Base-by-base conservation (phyloP, 2,329 filamentous ascomycete genomes). In the Alternaria sp. region DNA sequence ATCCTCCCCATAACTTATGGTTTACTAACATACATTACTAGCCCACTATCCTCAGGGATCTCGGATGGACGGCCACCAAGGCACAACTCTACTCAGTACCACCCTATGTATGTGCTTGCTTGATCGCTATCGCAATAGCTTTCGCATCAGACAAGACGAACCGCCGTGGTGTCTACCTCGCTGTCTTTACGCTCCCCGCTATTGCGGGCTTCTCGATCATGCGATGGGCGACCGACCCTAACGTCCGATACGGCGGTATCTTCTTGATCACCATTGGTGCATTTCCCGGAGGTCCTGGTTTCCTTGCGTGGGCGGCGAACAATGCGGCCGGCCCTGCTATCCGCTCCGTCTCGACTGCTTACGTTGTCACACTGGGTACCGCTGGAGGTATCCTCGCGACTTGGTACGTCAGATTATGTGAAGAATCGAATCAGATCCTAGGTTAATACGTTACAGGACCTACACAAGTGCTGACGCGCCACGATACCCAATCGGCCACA, bases 401-500 rank as follows among this genome's bases (percentile, higher is more conserved):
- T 75, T 87, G 77, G 76, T 78, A 72, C 51, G 71, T 61, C 26
- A 15, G 20, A 18, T 23, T 3, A 23, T 6, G 5, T 18, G 18
- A 6, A 23, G 7, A 6, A 37, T 9, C 3, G 20, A 20, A 20
- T 5, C 20, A 23, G 10, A 25, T 18, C 37, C 37, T 18, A 11
- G 18, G 88, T 87, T 76, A 96, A 97, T 50, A 18, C 3, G 8
- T 14, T 80, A 14, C 28, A 87, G 86, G 86, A 87, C 86, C 0
- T 88, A 88, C 68, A 83, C 81, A 3, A 73, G 74, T 73, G 82
- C 86, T 63, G 84, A 88, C 73, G 87, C 67, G 58, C 92, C 90
- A 1, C 85, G 86, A 25, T 97, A 89, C 81, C 87, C 86, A 37
- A 86, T 88, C 2, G 94, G 94, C 2, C 94, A 97, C 55, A 84